Evolutionary conservation across 1,139 yeast species (phyloP).

Genomic region (Pneumocystis wakefieldiae): DNA sequence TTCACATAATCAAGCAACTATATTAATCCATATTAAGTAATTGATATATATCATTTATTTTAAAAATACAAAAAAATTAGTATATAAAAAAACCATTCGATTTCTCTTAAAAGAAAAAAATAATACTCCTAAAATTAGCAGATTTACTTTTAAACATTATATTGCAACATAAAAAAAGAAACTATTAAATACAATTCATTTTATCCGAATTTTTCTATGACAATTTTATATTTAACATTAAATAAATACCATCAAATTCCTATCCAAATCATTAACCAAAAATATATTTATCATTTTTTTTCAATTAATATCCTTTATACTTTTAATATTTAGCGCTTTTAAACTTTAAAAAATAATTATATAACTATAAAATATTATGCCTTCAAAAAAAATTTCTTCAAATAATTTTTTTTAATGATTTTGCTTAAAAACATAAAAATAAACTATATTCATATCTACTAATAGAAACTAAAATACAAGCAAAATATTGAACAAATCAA

Average conservation of each 20-base stretch:
- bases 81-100: not conserved
- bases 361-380: no score
- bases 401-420: not conserved
- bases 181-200: not conserved
- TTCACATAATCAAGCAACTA: not conserved
- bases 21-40: not conserved
- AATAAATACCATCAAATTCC: not conserved
- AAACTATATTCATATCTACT: not conserved
- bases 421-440: not conserved
- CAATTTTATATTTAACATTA: not conserved
- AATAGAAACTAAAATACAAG: not conserved
- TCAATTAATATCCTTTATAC: not conserved
- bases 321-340: no score
- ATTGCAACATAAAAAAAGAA: not conserved
- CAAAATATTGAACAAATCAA: not conserved
- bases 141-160: not conserved
- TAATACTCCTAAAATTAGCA: not conserved
- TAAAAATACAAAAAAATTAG: not conserved
- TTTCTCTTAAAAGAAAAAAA: not conserved
- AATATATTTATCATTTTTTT: no score
- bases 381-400: not conserved
- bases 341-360: no score
- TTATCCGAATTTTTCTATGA: not conserved
- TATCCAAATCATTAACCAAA: not conserved
- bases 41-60: not conserved